Percentiles rank a stretch among this genome's conserved stretches.
Conservation (phyloP, 2,329 filamentous ascomycete species). For the Fusarium continuum region DNA sequence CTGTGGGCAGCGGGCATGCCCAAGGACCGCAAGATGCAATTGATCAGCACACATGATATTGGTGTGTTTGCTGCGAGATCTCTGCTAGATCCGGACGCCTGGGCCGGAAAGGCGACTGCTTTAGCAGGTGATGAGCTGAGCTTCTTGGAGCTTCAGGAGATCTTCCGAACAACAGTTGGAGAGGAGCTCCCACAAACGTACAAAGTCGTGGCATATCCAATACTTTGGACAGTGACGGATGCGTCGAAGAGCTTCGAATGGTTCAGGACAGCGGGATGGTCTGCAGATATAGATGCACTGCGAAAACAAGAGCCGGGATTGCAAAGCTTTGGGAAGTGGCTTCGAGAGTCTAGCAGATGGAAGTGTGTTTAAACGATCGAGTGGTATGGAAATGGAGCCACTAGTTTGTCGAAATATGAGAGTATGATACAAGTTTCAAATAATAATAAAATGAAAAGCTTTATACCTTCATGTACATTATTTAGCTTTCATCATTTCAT, state of each 20-base stretch:
- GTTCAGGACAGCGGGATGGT: constrained; percentile 25
- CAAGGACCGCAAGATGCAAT: constrained; percentile 35
- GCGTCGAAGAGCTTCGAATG: constrained; percentile 26
- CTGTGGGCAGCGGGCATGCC: constrained; percentile 40
- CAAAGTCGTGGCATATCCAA: neutral
- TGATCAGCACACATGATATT: constrained; percentile 42
- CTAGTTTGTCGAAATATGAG: no score
- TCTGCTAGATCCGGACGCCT: neutral
- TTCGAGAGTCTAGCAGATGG: constrained; percentile 37
- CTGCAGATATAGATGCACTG: constrained; percentile 7
- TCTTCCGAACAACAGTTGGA: neutral
- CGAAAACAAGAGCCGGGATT: neutral
- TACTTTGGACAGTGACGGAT: constrained; percentile 22
- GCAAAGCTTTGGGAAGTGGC: constrained; percentile 31
- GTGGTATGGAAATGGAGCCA: no score
- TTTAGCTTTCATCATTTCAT: no score
- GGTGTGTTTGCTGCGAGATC: constrained; percentile 27
- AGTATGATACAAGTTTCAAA: no score
- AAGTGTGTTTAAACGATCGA: neutral
- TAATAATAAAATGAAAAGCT: no score
- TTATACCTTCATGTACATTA: no score
- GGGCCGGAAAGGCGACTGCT: constrained; percentile 5
- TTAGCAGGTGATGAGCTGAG: constrained; percentile 17
- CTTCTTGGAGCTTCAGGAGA: constrained; percentile 1
- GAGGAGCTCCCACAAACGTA: constrained; percentile 15